Evolutionary conservation across 306 rosid species (phyloP), one percentile per base, ranked within the genome.

Genomic region (Cucurbita ficifolia): DNA sequence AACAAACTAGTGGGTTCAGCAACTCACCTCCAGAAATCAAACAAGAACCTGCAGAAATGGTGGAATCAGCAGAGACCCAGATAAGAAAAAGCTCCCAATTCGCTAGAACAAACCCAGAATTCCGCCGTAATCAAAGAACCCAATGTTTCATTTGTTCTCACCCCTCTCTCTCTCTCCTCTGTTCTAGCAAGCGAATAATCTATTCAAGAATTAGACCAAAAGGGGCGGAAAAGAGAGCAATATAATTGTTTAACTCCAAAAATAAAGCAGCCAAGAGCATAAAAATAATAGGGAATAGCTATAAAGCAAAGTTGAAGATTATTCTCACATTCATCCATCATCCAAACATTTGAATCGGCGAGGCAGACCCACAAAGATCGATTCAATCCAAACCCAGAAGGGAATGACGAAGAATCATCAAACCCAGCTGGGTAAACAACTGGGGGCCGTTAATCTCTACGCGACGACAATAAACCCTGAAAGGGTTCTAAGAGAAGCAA

Each of bases 371-470:
- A n/a, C 17, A 64, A 58, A 33, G n/a, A 74, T 24, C 19, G 70
- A 40, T 51, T 51, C 69, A 79, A 86, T 73, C 76, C 46, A 82
- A 88, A 89, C 96, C 88, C 96, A 90, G 42, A 64, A 36, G 85
- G 81, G 76, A 64, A 80, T 86, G 85, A 83, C 82, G 84, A 79
- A 73, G 73, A 70, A 79, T 67, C 83, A 77, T 75, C 79, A 84
- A 85, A 82, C 76, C 82, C 84, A 72, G 79, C 24, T 75, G 84
- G 84, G 77, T 2, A 45, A 71, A 57, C 22, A 69, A 21, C 57
- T 70, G 74, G 74, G 74, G 45, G 58, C 57, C 74, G 45, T 42
- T 24, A 68, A 68, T 4, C 73, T 68, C 73, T 43, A 53, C 72
- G 18, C 73, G 22, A 68, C 54, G 21, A 68, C 54, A 70, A 70